Evolutionary conservation across 2,329 filamentous ascomycete genomes (phyloP), one percentile per base, ranked within the genome.

Genomic region (Aplosporella prunicola): DNA sequence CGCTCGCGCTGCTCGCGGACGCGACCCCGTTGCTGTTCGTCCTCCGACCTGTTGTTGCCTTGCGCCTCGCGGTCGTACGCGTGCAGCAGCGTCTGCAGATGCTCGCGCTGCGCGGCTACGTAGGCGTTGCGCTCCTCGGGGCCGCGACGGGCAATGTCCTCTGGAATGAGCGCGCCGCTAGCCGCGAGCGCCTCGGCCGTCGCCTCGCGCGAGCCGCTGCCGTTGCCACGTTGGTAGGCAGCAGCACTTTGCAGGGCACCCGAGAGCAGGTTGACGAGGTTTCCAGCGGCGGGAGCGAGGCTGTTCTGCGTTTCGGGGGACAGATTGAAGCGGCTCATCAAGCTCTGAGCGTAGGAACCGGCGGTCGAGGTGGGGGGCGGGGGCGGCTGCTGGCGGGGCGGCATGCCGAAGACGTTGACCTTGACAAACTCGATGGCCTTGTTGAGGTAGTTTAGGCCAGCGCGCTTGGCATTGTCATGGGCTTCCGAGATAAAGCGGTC

Each of bases 281-380:
- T 87, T 43, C 62, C 57, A n/a, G n/a, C n/a, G 39, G 68, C 63
- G 46, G 69, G 52, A 36, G 64, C 46, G 43, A 64, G 43, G 51
- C 61, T 31, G 48, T 48, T 35, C 25, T 40, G 26, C 62, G 63
- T 54, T 4, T 82, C 78, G 25, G 74, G 66, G 9, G 89, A 87
- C 49, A 95, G 74, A 56, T 78, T 85, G 66, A 96, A 95, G 44
- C 88, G 76, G 28, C 83, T 82, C 42, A 95, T 78, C 24, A 96
- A 72, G 26, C 72, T 74, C 58, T 93, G 83, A 2, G 84, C 86
- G 57, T 94, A 95, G 47, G 47, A 51, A 8, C 39, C 47, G 41
- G 62, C 60, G 20, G 67, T 64, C 24, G 31, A 20, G 7, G 63
- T 55, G 35, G 54, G 60, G 8, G 58, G 64, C 48, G 60, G 68